A percentile compares a stretch with the other conserved stretches of the same genome.
Evolutionary conservation across 164 flowering plant genomes (phyloP).

Genomic region (Vitis amurensis): DNA sequence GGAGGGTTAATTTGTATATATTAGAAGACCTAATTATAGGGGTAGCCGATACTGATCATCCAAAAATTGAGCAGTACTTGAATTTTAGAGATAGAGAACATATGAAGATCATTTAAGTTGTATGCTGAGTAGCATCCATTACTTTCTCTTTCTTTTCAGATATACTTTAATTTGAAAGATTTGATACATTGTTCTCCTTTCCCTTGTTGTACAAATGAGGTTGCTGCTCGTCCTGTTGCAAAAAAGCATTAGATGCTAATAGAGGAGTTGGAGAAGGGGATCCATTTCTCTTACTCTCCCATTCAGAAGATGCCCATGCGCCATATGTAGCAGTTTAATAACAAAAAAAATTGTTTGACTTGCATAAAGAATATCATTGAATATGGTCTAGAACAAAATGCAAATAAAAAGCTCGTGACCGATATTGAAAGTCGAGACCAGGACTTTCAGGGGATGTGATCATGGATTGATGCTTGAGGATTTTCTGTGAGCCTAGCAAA

Average conservation of each 20-base stretch:
- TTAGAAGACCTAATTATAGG: background rate
- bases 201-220: conserved; percentile 8
- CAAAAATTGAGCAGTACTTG: background rate
- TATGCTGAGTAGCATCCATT: background rate
- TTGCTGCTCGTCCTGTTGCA: conserved; percentile 8
- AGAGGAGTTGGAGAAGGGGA: background rate
- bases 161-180: conserved; percentile 10
- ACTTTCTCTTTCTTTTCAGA: background rate
- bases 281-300: background rate
- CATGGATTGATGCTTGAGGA: conserved; percentile 7
- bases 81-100: background rate
- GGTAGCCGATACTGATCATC: background rate
- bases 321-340: background rate
- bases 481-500: conserved; percentile 19
- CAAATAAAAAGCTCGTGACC: conserved; percentile 11
- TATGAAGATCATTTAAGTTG: background rate
- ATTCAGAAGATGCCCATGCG: conserved; percentile 16
- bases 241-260: conserved; percentile 36
- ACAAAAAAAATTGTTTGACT: background rate
- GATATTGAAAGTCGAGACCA: conserved; percentile 3
- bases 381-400: background rate
- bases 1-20: background rate
- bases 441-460: background rate
- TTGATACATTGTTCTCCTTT: conserved; percentile 34
- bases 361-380: conserved; percentile 15